phyloP scores from a whole-genome alignment of 1,284 basidiomycete species.

The Paramarasmius palmivorus region DNA sequence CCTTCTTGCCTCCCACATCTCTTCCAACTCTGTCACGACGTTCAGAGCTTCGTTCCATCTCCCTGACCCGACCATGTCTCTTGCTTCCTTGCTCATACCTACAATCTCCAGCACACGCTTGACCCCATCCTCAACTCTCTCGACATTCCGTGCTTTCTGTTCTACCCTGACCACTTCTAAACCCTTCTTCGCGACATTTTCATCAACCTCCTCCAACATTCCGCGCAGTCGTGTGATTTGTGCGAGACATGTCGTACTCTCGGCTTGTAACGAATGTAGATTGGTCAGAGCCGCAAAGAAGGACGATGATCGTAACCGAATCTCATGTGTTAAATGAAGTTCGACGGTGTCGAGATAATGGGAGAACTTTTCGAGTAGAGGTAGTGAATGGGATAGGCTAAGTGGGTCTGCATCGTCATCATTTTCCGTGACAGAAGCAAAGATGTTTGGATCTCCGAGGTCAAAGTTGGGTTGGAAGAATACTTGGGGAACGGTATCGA shows the following conservation, averaged over 20 bases:
- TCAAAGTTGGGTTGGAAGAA: conserved; percentile 85
- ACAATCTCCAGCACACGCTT: conserved; percentile 70
- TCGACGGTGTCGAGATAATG: conserved; percentile 95
- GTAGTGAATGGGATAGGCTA: conserved; percentile 64
- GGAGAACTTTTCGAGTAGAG: conserved; percentile 89
- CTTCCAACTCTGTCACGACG: conserved; percentile 74
- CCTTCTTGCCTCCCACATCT: conserved; percentile 54
- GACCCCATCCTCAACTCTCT: conserved; percentile 61
- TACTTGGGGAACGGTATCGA: conserved; percentile 78
- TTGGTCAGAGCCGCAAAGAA: conserved; percentile 98
- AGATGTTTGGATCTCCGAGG: conserved; percentile 84
- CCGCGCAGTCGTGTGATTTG: conserved; percentile 76
- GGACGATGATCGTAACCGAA: conserved; percentile 85
- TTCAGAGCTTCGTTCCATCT: conserved; percentile 85
- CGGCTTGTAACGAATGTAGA: conserved; percentile 87
- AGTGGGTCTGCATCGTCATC: conserved; percentile 47
- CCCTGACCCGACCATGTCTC: conserved; percentile 72
- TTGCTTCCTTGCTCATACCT: conserved; percentile 74
- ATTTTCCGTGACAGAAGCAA: conserved; percentile 78
- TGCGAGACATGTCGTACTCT: conserved; percentile 81
- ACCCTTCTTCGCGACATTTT: conserved; percentile 76
- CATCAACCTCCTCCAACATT: conserved; percentile 78
- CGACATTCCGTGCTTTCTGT: conserved; percentile 61
- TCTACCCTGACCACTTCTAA: conserved; percentile 73
- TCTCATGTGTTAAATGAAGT: conserved; percentile 92